These are phyloP conservation scores for Penicillium sp. DNA, from an alignment of 2,329 filamentous ascomycete genomes.

Conservation along the genomic window DNA sequence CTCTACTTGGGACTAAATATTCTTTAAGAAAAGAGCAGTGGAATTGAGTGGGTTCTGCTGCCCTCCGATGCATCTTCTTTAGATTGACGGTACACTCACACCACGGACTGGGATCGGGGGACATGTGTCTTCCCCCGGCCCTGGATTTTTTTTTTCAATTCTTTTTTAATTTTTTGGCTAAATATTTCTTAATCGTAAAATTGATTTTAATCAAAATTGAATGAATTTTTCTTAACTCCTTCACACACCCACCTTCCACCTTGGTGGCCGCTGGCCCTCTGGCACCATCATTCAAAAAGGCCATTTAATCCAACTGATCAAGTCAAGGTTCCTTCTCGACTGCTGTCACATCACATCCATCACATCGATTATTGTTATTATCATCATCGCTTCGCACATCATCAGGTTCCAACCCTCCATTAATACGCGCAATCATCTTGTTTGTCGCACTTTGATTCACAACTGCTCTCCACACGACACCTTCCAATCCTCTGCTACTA, in stretches of 20 bases:
- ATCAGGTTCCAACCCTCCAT: conserved; percentile 1
- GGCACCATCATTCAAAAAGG: conserved; percentile 6
- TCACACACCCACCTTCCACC: conserved; percentile 5
- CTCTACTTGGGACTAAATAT: conserved; percentile 16
- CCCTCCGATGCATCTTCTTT: conserved; percentile 4
- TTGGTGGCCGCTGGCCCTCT: conserved; percentile 7
- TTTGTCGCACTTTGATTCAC: conserved; percentile 3
- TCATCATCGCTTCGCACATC: background rate
- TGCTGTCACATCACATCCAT: background rate
- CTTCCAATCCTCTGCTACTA: background rate
- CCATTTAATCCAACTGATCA: background rate
- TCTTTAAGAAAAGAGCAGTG: conserved; percentile 11
- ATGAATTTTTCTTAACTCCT: conserved; percentile 3
- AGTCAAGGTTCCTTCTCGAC: background rate
- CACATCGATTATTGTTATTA: background rate
- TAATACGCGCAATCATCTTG: background rate
- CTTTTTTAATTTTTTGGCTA: conserved; percentile 1
- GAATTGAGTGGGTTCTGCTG: conserved; percentile 21
- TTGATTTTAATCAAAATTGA: background rate
- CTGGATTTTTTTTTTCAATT: background rate
- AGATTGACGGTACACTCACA: conserved; percentile 12
- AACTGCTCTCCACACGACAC: background rate
- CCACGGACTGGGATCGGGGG: background rate
- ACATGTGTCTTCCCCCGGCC: conserved; percentile 10
- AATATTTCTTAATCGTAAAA: background rate